Evolutionary conservation across 352 stramenopile genomes (phyloP).

Genomic region (Pelagophyceae sp.): DNA sequence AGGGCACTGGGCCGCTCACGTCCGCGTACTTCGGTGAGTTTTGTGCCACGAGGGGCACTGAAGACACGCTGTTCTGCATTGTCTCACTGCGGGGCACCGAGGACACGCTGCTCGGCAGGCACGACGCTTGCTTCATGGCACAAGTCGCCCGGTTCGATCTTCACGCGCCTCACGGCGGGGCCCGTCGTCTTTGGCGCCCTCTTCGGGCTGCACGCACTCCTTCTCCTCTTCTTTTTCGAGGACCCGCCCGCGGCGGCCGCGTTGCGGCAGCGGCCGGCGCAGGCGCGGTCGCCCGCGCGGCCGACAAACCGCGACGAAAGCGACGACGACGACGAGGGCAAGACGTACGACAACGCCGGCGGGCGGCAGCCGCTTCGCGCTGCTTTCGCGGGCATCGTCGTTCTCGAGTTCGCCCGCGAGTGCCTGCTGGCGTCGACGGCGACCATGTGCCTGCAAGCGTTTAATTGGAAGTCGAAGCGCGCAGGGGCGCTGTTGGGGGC

Average conservation of each 20-base stretch:
- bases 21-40: not conserved
- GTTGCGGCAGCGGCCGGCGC: not conserved
- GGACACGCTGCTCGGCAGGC: no score
- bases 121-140: no score
- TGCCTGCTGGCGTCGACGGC: not conserved
- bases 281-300: no score
- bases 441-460: not conserved
- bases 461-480: not conserved
- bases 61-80: not conserved
- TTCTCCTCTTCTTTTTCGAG: not conserved
- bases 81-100: no score
- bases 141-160: no score
- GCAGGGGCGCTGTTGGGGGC: not conserved
- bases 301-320: not conserved
- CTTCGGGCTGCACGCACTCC: not conserved
- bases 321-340: not conserved
- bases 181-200: not conserved
- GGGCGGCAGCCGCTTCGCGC: not conserved
- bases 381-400: not conserved
- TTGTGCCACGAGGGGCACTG: not conserved
- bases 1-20: not conserved
- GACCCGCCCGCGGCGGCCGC: no score
- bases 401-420: not conserved
- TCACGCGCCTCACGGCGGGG: not conserved
- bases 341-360: not conserved